Conservation (phyloP, 371 early-diverging fungal species). For the Syncephalastrum sp. region DNA sequence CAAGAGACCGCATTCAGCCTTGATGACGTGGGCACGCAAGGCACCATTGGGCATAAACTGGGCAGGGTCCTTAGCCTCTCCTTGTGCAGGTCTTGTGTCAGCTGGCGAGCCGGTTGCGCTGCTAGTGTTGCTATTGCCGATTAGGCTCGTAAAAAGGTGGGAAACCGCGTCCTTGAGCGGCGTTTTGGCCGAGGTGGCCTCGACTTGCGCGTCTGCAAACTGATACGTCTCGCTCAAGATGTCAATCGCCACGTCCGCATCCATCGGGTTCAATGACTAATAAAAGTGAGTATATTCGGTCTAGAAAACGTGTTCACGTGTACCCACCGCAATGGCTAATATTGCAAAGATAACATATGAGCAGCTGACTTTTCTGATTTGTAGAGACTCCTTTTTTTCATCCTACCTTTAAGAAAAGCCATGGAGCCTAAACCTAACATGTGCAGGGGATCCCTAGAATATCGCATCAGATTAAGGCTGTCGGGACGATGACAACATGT, state of each 20-base stretch:
- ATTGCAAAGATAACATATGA: slow-evolving; percentile 1
- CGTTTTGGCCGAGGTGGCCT: slow-evolving; percentile 46
- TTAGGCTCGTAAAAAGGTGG: slow-evolving; percentile 27
- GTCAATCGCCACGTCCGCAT: slow-evolving; percentile 44
- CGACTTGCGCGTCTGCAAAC: slow-evolving; percentile 48
- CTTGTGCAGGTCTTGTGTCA: slow-evolving; percentile 25
- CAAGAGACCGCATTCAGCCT: slow-evolving; percentile 52
- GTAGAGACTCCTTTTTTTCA: neutral
- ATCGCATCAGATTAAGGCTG: neutral
- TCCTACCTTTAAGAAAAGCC: slow-evolving; percentile 38
- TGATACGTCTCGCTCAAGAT: slow-evolving; percentile 41
- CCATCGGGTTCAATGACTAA: slow-evolving; percentile 43
- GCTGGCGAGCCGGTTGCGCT: slow-evolving; percentile 27
- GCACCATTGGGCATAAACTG: slow-evolving; percentile 54
- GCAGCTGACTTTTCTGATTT: neutral
- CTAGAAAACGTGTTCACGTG: no score
- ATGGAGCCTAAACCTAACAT: slow-evolving; percentile 40
- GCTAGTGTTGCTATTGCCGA: slow-evolving; percentile 7
- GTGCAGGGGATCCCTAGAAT: slow-evolving; percentile 33
- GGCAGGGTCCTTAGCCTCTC: slow-evolving; percentile 19
- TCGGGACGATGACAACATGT: neutral
- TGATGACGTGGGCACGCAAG: slow-evolving; percentile 53
- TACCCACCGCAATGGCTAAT: slow-evolving; percentile 22
- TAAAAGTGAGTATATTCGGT: no score
- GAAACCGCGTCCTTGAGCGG: slow-evolving; percentile 33